phyloP scores from a whole-genome alignment of 306 rosid species.

The Carpinus viminea region DNA sequence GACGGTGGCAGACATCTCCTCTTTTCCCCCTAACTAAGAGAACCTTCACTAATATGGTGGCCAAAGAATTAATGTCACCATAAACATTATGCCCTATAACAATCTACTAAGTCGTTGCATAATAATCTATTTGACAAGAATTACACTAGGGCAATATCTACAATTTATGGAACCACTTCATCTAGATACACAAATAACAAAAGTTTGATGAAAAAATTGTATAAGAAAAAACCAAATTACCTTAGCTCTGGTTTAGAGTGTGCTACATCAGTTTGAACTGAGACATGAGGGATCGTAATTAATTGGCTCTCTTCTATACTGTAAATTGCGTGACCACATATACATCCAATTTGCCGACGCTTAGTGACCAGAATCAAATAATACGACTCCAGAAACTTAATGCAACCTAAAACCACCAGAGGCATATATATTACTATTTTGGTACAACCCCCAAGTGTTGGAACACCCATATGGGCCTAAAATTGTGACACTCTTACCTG shows the following conservation, averaged over 20 bases:
- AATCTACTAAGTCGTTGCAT: neutral
- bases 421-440: slow-evolving; percentile 6
- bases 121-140: neutral
- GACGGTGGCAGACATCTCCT: neutral
- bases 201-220: neutral
- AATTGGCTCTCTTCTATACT: slow-evolving; percentile 80
- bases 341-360: slow-evolving; percentile 85
- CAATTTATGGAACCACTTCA: neutral
- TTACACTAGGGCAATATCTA: neutral
- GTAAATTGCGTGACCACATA: slow-evolving; percentile 91
- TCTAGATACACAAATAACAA: neutral
- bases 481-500: slow-evolving; percentile 44
- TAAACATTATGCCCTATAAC: neutral
- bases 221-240: slow-evolving; percentile 29
- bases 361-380: slow-evolving; percentile 84
- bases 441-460: neutral
- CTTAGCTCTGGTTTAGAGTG: slow-evolving; percentile 86
- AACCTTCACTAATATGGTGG: neutral
- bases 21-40: neutral
- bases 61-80: neutral
- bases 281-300: slow-evolving; percentile 76
- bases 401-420: slow-evolving; percentile 58
- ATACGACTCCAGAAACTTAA: slow-evolving; percentile 87
- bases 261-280: slow-evolving; percentile 81
- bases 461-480: neutral